These are phyloP conservation scores for Colletotrichum horii DNA, from an alignment of 2,329 filamentous ascomycete genomes.

Conservation along the genomic window DNA sequence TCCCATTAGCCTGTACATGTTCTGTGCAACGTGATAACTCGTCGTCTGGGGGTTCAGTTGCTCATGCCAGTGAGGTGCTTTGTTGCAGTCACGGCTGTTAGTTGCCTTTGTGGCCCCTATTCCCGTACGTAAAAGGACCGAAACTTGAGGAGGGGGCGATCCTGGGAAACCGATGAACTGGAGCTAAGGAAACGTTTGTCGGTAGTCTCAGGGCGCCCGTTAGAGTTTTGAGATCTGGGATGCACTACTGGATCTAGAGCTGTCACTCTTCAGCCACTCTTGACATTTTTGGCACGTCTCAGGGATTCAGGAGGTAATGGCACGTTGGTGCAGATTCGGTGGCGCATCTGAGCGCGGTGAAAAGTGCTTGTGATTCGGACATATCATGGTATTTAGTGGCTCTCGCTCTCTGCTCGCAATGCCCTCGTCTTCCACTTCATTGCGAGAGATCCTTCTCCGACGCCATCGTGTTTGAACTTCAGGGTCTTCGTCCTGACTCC, in stretches of 20 bases:
- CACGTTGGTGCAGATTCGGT: neutral
- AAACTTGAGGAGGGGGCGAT: neutral
- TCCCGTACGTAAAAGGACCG: neutral
- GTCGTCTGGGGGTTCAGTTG: neutral
- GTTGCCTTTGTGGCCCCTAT: neutral
- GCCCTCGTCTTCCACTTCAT: neutral
- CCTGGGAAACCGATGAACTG: neutral
- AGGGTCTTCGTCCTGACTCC: neutral
- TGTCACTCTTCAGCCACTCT: conserved; percentile 3
- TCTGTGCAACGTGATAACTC: neutral
- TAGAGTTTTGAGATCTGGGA: neutral
- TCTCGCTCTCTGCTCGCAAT: neutral
- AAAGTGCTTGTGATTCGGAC: neutral
- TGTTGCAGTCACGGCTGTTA: neutral
- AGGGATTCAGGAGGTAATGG: neutral
- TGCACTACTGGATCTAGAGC: neutral
- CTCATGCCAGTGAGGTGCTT: neutral
- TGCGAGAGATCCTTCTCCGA: neutral
- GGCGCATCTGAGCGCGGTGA: conserved; percentile 1
- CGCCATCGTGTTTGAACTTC: neutral
- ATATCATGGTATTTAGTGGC: neutral
- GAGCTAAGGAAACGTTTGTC: neutral
- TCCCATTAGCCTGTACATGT: neutral
- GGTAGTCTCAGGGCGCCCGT: neutral
- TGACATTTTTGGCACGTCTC: neutral